These are phyloP conservation scores for Ascoidea rubescens DNA, from an alignment of 805 yeast species.

Conservation along the genomic window DNA sequence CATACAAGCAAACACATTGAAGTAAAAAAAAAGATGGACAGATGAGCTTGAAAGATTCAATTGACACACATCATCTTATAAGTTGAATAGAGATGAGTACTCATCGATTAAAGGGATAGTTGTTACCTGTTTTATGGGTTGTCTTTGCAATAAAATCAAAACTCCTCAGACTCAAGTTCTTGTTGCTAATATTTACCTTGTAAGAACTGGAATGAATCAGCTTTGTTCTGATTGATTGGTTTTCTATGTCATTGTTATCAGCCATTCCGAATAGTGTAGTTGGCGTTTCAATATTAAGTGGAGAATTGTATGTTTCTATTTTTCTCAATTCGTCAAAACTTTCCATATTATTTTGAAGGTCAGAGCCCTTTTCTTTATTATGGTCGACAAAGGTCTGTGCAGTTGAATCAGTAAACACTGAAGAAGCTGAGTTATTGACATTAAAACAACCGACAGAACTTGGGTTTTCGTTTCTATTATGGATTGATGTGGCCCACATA, in stretches of 20 bases:
- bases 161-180: not conserved
- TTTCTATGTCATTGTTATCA: not conserved
- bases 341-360: not conserved
- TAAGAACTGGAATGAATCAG: not conserved
- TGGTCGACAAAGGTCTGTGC: not conserved
- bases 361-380: not conserved
- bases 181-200: too few relatives aligned
- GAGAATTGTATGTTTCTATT: too few relatives aligned
- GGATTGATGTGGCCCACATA: constrained; percentile 74
- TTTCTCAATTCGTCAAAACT: not conserved
- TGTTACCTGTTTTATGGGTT: not conserved
- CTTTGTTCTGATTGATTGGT: not conserved
- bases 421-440: not conserved
- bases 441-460: constrained; percentile 20
- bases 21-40: too few relatives aligned
- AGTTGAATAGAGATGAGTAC: too few relatives aligned
- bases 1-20: too few relatives aligned
- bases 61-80: too few relatives aligned
- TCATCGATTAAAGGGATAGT: too few relatives aligned
- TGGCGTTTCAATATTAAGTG: not conserved
- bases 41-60: too few relatives aligned
- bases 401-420: not conserved
- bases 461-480: constrained; percentile 28
- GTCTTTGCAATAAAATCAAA: not conserved
- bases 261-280: not conserved